Conservation (phyloP, 1,284 basidiomycete species). For the Mycosarcoma mackinlayi region DNA sequence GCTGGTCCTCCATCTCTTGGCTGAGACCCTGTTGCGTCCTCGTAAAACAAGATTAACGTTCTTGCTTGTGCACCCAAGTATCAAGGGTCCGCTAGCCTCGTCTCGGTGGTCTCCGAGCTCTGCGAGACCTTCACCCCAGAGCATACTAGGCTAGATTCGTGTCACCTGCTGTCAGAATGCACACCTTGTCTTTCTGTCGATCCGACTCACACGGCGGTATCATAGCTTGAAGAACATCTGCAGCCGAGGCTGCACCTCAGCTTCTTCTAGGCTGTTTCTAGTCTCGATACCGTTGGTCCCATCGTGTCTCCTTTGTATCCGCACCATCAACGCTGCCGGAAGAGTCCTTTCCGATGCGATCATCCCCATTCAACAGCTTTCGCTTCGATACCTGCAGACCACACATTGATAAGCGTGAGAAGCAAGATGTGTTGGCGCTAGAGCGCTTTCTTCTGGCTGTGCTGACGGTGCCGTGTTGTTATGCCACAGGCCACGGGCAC, state of each 20-base stretch:
- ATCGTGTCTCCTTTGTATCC: neutral
- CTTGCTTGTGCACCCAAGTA: too few species aligned
- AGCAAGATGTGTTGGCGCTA: too few species aligned
- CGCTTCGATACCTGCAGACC: too few species aligned
- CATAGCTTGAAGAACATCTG: neutral
- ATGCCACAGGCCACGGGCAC: too few species aligned
- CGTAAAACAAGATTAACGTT: too few species aligned
- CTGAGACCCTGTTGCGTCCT: too few species aligned
- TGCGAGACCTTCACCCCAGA: neutral
- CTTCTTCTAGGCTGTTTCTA: neutral
- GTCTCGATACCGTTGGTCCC: neutral
- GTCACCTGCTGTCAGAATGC: neutral
- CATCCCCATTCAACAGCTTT: neutral
- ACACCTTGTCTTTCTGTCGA: neutral
- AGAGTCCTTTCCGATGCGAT: conserved; percentile 2
- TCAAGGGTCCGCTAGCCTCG: neutral
- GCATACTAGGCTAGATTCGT: neutral
- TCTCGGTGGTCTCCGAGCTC: neutral
- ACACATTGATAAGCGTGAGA: neutral
- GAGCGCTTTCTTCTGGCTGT: too few species aligned
- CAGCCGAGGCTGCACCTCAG: neutral
- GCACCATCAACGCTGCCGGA: conserved; percentile 1
- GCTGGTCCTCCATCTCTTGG: too few species aligned
- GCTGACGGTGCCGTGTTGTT: too few species aligned
- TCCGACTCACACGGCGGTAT: neutral